These are phyloP conservation scores for Pseudogymnoascus sp. DNA, from an alignment of 2,329 filamentous ascomycete genomes.

Conservation along the genomic window DNA sequence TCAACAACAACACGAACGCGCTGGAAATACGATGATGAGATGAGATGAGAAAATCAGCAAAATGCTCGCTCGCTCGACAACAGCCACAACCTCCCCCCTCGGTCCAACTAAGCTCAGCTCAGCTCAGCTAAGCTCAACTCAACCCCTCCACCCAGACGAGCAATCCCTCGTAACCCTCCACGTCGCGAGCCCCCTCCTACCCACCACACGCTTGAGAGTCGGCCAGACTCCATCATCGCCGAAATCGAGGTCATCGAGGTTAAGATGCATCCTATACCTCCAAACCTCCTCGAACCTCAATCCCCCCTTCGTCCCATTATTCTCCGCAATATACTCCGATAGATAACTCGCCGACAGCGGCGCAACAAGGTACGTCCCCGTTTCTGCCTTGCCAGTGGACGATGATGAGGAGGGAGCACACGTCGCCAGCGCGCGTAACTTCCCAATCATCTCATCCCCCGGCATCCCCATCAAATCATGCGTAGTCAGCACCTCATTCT, in stretches of 20 bases:
- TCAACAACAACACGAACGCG: background rate
- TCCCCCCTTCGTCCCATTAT: conserved; percentile 40
- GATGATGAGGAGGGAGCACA: conserved; percentile 51
- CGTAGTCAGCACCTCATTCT: conserved; percentile 63
- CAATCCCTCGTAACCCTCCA: conserved; percentile 51
- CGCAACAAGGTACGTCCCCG: conserved; percentile 61
- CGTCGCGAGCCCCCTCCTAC: conserved; percentile 50
- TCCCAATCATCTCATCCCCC: conserved; percentile 49
- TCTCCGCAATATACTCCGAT: conserved; percentile 46
- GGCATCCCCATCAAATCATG: conserved; percentile 67
- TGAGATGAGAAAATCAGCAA: background rate
- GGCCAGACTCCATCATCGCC: conserved; percentile 66
- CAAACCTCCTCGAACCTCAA: conserved; percentile 63
- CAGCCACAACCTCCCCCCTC: background rate
- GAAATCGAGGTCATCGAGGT: conserved; percentile 74
- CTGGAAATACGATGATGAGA: background rate
- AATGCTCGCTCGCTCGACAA: background rate
- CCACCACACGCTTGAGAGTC: conserved; percentile 60
- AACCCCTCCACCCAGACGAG: background rate
- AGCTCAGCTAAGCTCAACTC: background rate
- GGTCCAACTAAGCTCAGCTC: no score
- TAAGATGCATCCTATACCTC: conserved; percentile 59
- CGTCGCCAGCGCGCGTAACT: conserved; percentile 51
- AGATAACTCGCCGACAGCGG: conserved; percentile 64
- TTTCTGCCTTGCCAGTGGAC: conserved; percentile 48